Base-by-base conservation (phyloP, 192 early-diverging fungal species). In the Coemansia sp. region DNA sequence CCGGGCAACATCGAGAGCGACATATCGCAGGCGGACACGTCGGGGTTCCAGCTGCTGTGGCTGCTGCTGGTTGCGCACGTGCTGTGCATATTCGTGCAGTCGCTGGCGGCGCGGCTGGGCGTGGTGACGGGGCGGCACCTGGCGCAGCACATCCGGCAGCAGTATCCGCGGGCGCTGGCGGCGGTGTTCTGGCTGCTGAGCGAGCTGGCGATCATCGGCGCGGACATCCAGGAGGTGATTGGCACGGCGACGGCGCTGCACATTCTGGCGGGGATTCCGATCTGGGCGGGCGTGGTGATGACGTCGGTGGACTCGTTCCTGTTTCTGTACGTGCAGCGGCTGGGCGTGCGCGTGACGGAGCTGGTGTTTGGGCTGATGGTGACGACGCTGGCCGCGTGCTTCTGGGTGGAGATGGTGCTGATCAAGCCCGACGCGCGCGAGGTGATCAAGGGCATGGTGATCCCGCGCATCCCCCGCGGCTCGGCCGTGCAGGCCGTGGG, bases 171-270 rank as follows among this genome's bases (percentile, higher is more conserved):
- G 31, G 65, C 71, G 1, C 57, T 78, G 28, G 72, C 83, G 4
- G 60, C 57, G 1, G 44, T 82, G 49, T 70, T 89, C 18, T 89
- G 85, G 84, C 12, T 81, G 25, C 80, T 87, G 42, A 84, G 74
- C 18, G 84, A 89, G 35, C 60, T 85, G n/a, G 88, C 86, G 4
- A 89, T 89, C 28, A 87, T 89, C 24, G 86, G 86, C 0, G 84
- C 85, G 1, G 88, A 89, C 54, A 87, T 89, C 31, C 88, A 89
- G 54, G 88, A 89, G 62, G 91, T 96, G 19, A 85, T 96, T 38
- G 94, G 94, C 8, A 92, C 92, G 4, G 92, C 92, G 1, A 95
- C 94, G 44, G 92, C 90, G 7, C 57, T 96, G 42, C 87, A 91
- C 28, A 86, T 96, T 6, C 69, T 96, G 21, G 89, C 92, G 45